These are phyloP conservation scores for Myotisia sp. DNA, from an alignment of 2,329 filamentous ascomycete species.

Conservation along the genomic window DNA sequence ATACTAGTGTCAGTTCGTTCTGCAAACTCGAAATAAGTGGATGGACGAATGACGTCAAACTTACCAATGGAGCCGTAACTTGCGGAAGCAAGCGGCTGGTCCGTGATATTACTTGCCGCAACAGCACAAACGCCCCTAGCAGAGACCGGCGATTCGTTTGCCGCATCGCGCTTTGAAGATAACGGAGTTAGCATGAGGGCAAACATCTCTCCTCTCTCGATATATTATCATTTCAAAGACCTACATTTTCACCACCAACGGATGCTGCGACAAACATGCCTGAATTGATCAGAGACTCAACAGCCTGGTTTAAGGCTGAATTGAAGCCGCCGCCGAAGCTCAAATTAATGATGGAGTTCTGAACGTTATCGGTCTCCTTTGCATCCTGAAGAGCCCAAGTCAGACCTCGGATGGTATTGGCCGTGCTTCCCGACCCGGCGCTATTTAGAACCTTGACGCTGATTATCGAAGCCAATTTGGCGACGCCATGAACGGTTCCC, in stretches of 20 bases:
- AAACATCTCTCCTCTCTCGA: no score
- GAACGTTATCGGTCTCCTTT: conserved; percentile 16
- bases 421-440: conserved; percentile 32
- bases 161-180: conserved; percentile 17
- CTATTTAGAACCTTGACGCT: conserved; percentile 38
- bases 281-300: conserved; percentile 21
- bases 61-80: conserved; percentile 28
- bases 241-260: conserved; percentile 25
- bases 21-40: background rate
- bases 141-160: conserved; percentile 26
- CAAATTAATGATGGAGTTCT: conserved; percentile 23
- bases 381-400: conserved; percentile 24
- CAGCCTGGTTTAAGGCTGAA: conserved; percentile 25
- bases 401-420: conserved; percentile 38
- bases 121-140: conserved; percentile 27
- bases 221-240: conserved; percentile 4
- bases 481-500: conserved; percentile 23
- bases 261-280: conserved; percentile 29
- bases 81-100: conserved; percentile 26
- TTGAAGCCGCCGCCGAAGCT: conserved; percentile 24
- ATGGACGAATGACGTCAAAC: background rate
- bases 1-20: background rate
- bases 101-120: conserved; percentile 23
- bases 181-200: background rate
- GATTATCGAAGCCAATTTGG: conserved; percentile 25